Evolutionary conservation across 2,329 filamentous ascomycete genomes (phyloP).

Genomic region (Fusarium buxicola): DNA sequence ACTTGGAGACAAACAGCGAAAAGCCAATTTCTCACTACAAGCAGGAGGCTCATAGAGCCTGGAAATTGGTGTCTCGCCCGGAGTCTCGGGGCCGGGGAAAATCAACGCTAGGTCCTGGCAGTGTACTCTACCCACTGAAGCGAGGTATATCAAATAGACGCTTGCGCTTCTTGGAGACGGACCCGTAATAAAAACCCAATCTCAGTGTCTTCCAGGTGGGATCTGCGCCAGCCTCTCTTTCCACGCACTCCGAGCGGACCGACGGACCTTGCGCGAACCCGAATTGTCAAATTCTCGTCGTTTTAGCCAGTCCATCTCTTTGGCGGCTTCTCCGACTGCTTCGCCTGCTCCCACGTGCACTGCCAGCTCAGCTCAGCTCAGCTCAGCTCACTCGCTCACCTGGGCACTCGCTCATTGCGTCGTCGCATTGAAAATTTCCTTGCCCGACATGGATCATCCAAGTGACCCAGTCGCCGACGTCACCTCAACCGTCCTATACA

Average conservation of each 20-base stretch:
- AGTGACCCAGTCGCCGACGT: slow-evolving; percentile 42
- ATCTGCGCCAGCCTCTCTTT: slow-evolving; percentile 17
- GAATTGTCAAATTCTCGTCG: not conserved
- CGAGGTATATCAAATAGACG: slow-evolving; percentile 4
- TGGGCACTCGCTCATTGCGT: slow-evolving; percentile 14
- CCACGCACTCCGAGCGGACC: not conserved
- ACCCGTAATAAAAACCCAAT: slow-evolving; percentile 30
- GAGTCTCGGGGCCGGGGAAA: not conserved
- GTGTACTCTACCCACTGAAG: slow-evolving; percentile 14
- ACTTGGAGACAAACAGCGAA: too few species aligned
- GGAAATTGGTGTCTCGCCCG: too few species aligned
- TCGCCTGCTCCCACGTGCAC: slow-evolving; percentile 14
- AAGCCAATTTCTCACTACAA: too few species aligned
- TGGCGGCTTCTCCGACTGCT: not conserved
- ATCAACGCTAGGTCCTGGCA: not conserved
- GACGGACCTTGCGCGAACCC: not conserved
- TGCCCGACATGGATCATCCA: slow-evolving; percentile 27
- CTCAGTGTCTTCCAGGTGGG: slow-evolving; percentile 15
- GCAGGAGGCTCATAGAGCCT: too few species aligned
- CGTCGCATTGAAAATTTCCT: slow-evolving; percentile 6
- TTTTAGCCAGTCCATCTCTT: not conserved
- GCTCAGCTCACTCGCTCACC: too few species aligned
- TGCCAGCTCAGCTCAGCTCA: too few species aligned
- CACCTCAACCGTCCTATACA: slow-evolving; percentile 68
- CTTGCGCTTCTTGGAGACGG: not conserved